Evolutionary conservation across 371 early-diverging fungal species (phyloP), one percentile per base, ranked within the genome.

Genomic region (Mucor sp.): DNA sequence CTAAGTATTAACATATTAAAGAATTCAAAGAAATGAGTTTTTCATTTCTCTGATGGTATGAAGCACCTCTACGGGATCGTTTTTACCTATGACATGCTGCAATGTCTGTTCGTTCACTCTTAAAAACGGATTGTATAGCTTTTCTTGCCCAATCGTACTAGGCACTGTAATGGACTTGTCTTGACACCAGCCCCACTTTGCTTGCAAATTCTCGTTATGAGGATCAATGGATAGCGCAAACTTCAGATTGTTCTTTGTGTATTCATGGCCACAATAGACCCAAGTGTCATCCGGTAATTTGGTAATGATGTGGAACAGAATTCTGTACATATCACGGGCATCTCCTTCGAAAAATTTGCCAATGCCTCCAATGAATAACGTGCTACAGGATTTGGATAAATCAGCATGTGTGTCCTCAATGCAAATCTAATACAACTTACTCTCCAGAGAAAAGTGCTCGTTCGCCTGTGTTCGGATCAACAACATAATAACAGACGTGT

Each of bases 301-400:
- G n/a, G n/a, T 92, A 33, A 98, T 79, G 35, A 87, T 85, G 33
- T 87, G 85, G 62, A 90, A 85, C 61, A 97, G 27, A 7, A 91
- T 90, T 53, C 84, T 75, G 77, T 93, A 82, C 95, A 96, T 95
- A 61, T 95, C 91, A 25, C 88, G 83, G 1, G 95, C 89, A 30
- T 91, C 92, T 27, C 97, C 98, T 73, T 98, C 98, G 74, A 98
- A 96, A 76, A 98, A 95, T 35, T 93, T 87, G 2, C 98, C 98
- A 63, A 97, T 94, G 8, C 95, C 94, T 30, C 74, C 87, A 19
- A 78, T 61, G 74, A 83, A 81, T 3, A 80, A 58, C 15, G 84
- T 84, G 60, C 66, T 65, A 30, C 25, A 2, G 21, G 14, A 19
- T 35, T 19, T 67, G 71, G 58, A 55, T 59, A 9, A n/a, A 19